Base-by-base conservation (phyloP, 208 protist genomes). In the Leishmania arabica region DNA sequence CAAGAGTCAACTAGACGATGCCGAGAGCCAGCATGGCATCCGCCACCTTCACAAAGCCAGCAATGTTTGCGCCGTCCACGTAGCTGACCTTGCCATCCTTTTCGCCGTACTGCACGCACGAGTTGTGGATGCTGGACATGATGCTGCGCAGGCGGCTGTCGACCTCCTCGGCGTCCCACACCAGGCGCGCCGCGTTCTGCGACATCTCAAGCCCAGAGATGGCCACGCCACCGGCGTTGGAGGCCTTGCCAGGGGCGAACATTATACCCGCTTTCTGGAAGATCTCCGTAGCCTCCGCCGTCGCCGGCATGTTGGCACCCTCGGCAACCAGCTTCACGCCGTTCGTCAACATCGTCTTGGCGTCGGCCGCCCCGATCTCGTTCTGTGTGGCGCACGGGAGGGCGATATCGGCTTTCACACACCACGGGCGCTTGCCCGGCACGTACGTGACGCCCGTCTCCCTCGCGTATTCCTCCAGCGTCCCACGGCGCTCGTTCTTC, bases 341-440 rank as follows among this genome's bases (percentile, higher is more conserved):
- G 86, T 93, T 95, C 11, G 86, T 83, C 54, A 97, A 80, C 13
- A 99, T 88, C 27, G 53, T 66, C 77, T 86, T 78, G 15, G 95
- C 96, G 54, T 98, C 94, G 21, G 86, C 86, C 31, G 47, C 77
- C 65, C 91, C 81, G n/a, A 99, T n/a, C 90, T 99, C 98, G 88
- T 99, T 99, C 87, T 99, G 97, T 60, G 98, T 99, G 45, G 98
- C 98, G 76, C 95, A 98, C 24, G 97, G 95, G 45, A 98, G 84
- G 11, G 91, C 93, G 58, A 95, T 91, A 69, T 94, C 91, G 7
- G 82, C 84, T 85, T 95, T 94, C 31, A 93, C 81, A 45, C 73
- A 40, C 85, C 88, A 92, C 85, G 93, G 96, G n/a, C 92, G 93
- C 78, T 91, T 90, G 60, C 86, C 86, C 4, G 84, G 75, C 34